These are phyloP conservation scores for Thuidium tamariscinum DNA, from an alignment of 225 moss, liverwort and hornwort genomes.

Conservation along the genomic window DNA sequence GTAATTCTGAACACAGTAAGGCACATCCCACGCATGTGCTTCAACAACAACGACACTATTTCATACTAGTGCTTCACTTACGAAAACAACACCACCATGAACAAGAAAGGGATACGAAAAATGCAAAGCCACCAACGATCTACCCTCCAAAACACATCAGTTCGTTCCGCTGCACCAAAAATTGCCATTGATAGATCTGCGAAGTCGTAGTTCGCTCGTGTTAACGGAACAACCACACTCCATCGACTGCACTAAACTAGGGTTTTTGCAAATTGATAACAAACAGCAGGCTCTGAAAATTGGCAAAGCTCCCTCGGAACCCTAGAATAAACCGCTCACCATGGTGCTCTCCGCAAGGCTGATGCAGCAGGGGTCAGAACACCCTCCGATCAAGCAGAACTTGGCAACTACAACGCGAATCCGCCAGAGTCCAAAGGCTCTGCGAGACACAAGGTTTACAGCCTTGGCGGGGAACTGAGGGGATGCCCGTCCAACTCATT, in stretches of 20 bases:
- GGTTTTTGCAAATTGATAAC: background rate
- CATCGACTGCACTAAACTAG: background rate
- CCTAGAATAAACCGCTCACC: background rate
- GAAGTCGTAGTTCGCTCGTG: background rate
- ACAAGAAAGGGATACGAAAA: background rate
- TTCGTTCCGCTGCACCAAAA: background rate
- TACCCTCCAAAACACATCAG: background rate
- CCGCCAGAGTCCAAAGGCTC: background rate
- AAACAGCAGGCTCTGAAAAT: background rate
- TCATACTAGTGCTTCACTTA: background rate
- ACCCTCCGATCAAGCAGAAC: background rate
- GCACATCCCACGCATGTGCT: background rate
- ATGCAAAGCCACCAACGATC: background rate
- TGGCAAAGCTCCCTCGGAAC: background rate
- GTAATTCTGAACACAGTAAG: constrained; percentile 36
- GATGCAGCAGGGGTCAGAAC: background rate
- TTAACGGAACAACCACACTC: background rate
- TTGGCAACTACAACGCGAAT: background rate
- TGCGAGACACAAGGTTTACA: background rate
- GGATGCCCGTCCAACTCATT: too few species aligned
- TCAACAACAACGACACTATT: background rate
- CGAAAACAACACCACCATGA: background rate
- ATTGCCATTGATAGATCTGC: background rate
- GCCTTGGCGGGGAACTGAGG: too few species aligned
- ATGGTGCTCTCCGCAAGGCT: background rate